Evolutionary conservation across 1,139 yeast species (phyloP).

Genomic region (Nakaseomyces sp.): DNA sequence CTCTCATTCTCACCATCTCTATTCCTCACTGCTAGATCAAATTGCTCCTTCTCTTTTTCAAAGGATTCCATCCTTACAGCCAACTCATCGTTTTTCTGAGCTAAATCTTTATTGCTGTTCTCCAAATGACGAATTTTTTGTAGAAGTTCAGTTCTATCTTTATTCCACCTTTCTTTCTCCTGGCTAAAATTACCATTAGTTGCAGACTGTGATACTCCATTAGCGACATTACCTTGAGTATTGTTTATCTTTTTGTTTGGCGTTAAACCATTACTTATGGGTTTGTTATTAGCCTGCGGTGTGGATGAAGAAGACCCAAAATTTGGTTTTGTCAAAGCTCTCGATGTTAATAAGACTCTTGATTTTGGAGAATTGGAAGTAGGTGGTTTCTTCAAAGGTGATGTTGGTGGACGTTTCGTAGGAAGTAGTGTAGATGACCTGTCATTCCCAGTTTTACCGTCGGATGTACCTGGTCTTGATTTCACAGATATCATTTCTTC

Average conservation of each 20-base stretch:
- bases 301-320: slow-evolving; percentile 19
- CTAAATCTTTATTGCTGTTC: not conserved
- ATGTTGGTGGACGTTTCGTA: slow-evolving; percentile 55
- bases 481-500: slow-evolving; percentile 37
- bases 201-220: not conserved
- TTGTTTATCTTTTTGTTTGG: not conserved
- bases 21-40: not conserved
- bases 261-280: not conserved
- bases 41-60: slow-evolving; percentile 2
- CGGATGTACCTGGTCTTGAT: slow-evolving; percentile 5
- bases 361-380: slow-evolving; percentile 13
- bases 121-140: slow-evolving; percentile 14
- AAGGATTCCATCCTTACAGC: not conserved
- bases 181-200: not conserved
- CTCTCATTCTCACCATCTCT: not conserved
- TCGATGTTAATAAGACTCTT: slow-evolving; percentile 16
- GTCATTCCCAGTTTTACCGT: not conserved
- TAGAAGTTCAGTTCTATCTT: slow-evolving; percentile 6
- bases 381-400: slow-evolving; percentile 45
- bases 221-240: not conserved
- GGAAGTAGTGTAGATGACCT: slow-evolving; percentile 36
- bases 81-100: not conserved
- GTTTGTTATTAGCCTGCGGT: slow-evolving; percentile 8
- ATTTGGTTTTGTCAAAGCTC: slow-evolving; percentile 14
- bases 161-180: slow-evolving; percentile 2